Base-by-base conservation (phyloP, 2,329 filamentous ascomycete genomes). In the Didymella arachidicola region DNA sequence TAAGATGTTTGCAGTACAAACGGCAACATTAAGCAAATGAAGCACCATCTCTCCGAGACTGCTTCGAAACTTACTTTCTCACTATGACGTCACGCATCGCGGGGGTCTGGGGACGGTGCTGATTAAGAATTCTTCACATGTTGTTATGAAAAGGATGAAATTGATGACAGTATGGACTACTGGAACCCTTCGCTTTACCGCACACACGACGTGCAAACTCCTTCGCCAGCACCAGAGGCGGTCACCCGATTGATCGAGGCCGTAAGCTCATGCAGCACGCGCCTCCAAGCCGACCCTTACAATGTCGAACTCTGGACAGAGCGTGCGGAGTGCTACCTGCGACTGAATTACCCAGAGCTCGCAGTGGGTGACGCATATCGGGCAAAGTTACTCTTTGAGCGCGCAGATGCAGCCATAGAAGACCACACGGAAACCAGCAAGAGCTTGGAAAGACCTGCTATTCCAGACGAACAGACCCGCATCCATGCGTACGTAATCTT, bases 311-410 rank as follows among this genome's bases (percentile, higher is more conserved):
- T 49, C 8, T 55, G 53, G 53, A 49, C 39, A 2, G 36, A 55
- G n/a, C 45, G 53, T n/a, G 53, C 53, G 29, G 22, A 29, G 2
- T 11, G 16, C 6, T 38, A 55, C 11, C 29, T 55, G 8, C 36
- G 39, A 14, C 29, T 55, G n/a, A 71, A 68, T 12, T 75, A 65
- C 50, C 73, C 73, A 1, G 72, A 74, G 51, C 63, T 76, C 12
- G 69, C 66, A 10, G 66, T 70, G 1, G 72, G 72, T 3, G 72
- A 75, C 39, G 63, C 64, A 0, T 74, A 74, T 42, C 73, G 72
- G 64, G 70, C 72, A 0, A 63, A 62, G 26, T 62, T 75, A n/a
- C 54, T 75, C 10, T 62, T 70, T 30, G 66, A 74, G 46, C 69
- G 72, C 16, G 58, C 56, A 7, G 30, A 30, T 4, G 10, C 32